Percentiles rank a stretch among this genome's conserved stretches.
These are phyloP conservation scores for Trametes cinnabarina DNA, from an alignment of 768 basidiomycete species.

Conservation along the genomic window DNA sequence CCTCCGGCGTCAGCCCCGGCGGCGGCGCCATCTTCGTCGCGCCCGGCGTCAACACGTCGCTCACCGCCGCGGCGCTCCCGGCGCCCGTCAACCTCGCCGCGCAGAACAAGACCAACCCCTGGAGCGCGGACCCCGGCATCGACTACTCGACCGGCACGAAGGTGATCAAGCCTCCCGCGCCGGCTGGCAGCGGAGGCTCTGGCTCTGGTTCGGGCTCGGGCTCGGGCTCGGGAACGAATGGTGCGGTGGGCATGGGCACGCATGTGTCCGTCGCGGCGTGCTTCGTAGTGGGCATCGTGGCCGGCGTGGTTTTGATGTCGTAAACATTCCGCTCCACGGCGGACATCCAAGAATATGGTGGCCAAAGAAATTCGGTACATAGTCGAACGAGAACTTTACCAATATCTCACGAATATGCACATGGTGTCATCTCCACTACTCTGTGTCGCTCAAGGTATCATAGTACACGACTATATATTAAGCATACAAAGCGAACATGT, in stretches of 20 bases:
- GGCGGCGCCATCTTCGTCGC: slow-evolving; percentile 41
- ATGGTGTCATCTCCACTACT: no score
- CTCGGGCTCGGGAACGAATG: neutral
- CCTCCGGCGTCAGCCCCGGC: slow-evolving; percentile 39
- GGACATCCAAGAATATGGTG: no score
- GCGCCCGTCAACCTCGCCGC: slow-evolving; percentile 42
- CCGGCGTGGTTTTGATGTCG: neutral
- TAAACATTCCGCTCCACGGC: no score
- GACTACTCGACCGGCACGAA: slow-evolving; percentile 18
- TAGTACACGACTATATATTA: no score
- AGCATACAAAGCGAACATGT: no score
- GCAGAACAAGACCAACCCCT: slow-evolving; percentile 25
- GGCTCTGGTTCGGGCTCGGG: neutral
- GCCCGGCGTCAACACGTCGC: slow-evolving; percentile 31
- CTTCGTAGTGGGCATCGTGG: slow-evolving; percentile 2
- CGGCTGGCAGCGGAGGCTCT: neutral
- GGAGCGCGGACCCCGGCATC: slow-evolving; percentile 19
- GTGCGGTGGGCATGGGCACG: neutral
- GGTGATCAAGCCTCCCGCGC: slow-evolving; percentile 7
- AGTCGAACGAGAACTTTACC: no score
- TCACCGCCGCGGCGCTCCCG: slow-evolving; percentile 36
- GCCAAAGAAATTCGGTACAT: no score
- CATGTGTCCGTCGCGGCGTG: neutral
- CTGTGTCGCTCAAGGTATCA: no score
- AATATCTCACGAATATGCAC: no score